Evolutionary conservation across 768 basidiomycete genomes (phyloP).

Genomic region (Kwoniella botswanensis): DNA sequence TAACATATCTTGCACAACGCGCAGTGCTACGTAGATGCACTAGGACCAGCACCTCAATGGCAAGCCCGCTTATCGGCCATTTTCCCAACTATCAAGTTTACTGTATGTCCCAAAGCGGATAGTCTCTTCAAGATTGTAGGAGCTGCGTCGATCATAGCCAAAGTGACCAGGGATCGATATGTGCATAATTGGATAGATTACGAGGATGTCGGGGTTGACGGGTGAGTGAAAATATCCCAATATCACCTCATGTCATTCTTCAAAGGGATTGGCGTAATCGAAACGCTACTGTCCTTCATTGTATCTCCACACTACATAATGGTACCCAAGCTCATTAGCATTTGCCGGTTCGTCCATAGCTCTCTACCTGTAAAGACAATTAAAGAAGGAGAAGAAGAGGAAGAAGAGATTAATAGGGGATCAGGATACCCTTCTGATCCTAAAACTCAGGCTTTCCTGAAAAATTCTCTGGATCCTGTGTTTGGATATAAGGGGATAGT

Average conservation of each 20-base stretch:
- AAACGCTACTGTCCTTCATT: background rate
- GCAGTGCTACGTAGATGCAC: conserved; percentile 73
- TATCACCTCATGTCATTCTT: background rate
- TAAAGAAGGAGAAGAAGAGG: conserved; percentile 8
- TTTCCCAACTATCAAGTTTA: conserved; percentile 85
- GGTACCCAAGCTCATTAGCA: no score
- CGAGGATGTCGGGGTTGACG: conserved; percentile 35
- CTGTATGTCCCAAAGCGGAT: conserved; percentile 90
- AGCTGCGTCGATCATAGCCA: conserved; percentile 96
- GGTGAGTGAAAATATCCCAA: conserved; percentile 7
- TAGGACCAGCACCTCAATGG: conserved; percentile 85
- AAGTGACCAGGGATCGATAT: conserved; percentile 88
- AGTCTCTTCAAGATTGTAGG: conserved; percentile 96
- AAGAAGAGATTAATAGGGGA: conserved; percentile 62
- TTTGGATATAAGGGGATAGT: conserved; percentile 91
- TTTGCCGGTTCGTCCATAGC: background rate
- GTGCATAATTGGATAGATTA: conserved; percentile 74
- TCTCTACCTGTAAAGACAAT: background rate
- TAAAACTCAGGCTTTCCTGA: conserved; percentile 86
- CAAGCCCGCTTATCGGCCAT: conserved; percentile 76
- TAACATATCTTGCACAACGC: background rate
- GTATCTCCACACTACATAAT: background rate
- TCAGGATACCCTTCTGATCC: conserved; percentile 98
- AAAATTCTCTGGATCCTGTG: conserved; percentile 73
- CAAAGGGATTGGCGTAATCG: no score